Evolutionary conservation across 306 rosid species (phyloP), one percentile per base, ranked within the genome.

Genomic region (Vigna radiata): DNA sequence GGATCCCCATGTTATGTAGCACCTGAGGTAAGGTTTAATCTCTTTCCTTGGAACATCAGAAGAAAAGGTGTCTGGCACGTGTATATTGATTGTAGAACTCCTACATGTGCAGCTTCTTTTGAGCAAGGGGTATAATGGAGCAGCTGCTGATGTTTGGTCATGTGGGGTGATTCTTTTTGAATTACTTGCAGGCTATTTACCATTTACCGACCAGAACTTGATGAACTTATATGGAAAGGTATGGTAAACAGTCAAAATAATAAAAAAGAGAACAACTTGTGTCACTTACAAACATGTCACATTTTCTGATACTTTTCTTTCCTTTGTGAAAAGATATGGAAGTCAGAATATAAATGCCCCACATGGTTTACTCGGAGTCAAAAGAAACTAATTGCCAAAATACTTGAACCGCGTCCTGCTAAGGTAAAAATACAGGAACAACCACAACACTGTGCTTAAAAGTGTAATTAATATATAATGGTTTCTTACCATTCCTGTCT

Each of bases 1-100:
- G 96, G 97, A 71, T 92, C 96, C 77, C 97, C 97, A 7, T 81
- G 93, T 82, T 92, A 92, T 56, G 93, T 92, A 66, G 97, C 96
- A 67, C 97, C 97, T 0, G 97, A 92, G 97, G 97, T 90, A 81
- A 48, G 59, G 41, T 70, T 36, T 79, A 72, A 50, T 52, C n/a
- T 39, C 70, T 39, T 37, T 64, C 4, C 4, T n/a, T 25, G 8
- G n/a, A 43, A 33, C 41, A 52, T 18, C 41, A 37, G 25, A 37
- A 17, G 74, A 59, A 44, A 16, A 9, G 37, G 50, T 25, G 27
- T 25, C 36, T 39, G 4, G 10, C 54, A 43, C 21, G 41, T 54
- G 33, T 60, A 25, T 43, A 55, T 46, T 52, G 36, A 16, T 65
- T 62, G 27, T 33, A 27, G 31, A 64, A 36, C 14, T 46, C 68